A percentile compares a stretch with the other conserved stretches of the same genome.
These are phyloP conservation scores for Arachnopeziza araneosa DNA, from an alignment of 2,329 filamentous ascomycete genomes.

Conservation along the genomic window DNA sequence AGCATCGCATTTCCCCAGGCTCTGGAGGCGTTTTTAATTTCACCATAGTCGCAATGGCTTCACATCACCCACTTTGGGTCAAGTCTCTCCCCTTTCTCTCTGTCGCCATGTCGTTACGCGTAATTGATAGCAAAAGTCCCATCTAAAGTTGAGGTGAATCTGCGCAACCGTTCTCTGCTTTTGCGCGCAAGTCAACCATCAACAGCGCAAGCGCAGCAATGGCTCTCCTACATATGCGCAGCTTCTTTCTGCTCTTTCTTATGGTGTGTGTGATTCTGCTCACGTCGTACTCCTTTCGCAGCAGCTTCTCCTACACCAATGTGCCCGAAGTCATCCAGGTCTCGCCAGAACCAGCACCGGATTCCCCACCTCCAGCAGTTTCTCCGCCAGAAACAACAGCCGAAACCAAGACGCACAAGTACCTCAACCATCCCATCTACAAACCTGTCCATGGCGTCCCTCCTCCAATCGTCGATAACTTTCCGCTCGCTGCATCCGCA, in stretches of 20 bases:
- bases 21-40: not conserved
- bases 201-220: not conserved
- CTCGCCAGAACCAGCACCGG: not conserved
- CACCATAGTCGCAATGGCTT: not conserved
- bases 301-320: not conserved
- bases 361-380: not conserved
- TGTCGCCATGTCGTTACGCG: not conserved
- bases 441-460: not conserved
- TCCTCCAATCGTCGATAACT: conserved; percentile 16
- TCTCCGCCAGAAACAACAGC: not conserved
- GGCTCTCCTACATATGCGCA: not conserved
- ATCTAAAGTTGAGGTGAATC: not conserved
- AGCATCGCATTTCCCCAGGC: not conserved
- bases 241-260: not conserved
- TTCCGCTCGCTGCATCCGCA: conserved; percentile 17
- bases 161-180: not conserved
- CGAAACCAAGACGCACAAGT: not conserved
- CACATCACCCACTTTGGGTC: not conserved
- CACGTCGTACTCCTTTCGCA: not conserved
- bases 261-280: not conserved
- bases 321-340: not conserved
- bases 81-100: not conserved
- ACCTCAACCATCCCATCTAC: not conserved
- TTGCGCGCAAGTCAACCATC: not conserved
- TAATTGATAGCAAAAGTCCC: not conserved